Conservation (phyloP, 176 grass and related monocot genomes). For the Elaeis guineensis region DNA sequence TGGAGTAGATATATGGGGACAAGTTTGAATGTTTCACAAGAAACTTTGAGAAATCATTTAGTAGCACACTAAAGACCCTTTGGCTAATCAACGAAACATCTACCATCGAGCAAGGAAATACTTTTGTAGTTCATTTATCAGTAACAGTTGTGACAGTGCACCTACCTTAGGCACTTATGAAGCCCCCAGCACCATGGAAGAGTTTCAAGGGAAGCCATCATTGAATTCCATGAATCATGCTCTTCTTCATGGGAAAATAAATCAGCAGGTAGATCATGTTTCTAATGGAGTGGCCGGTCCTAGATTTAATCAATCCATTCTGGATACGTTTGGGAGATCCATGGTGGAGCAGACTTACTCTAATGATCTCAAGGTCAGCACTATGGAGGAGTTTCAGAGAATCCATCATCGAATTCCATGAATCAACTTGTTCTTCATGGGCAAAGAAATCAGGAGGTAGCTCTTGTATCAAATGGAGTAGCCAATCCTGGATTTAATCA, state of each 20-base stretch:
- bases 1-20: constrained; percentile 79
- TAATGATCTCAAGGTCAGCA: constrained; percentile 61
- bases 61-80: constrained; percentile 82
- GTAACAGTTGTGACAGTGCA: constrained; percentile 18
- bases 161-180: constrained; percentile 21
- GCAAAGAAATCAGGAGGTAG: constrained; percentile 34
- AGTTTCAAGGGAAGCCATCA: neutral
- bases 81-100: constrained; percentile 53
- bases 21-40: constrained; percentile 64
- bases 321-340: constrained; percentile 59
- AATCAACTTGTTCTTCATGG: constrained; percentile 34
- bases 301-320: constrained; percentile 32
- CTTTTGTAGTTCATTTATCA: constrained; percentile 19
- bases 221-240: constrained; percentile 8
- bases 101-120: constrained; percentile 18
- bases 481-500: constrained; percentile 27
- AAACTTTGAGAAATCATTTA: constrained; percentile 94
- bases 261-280: constrained; percentile 34
- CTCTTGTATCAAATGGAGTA: constrained; percentile 16
- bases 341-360: constrained; percentile 61
- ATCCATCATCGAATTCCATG: neutral
- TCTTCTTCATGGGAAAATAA: constrained; percentile 32
- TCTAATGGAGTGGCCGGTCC: constrained; percentile 19
- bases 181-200: neutral
- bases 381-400: constrained; percentile 4